phyloP scores from a whole-genome alignment of 768 basidiomycete species.

The Pleurotus ostreatus region DNA sequence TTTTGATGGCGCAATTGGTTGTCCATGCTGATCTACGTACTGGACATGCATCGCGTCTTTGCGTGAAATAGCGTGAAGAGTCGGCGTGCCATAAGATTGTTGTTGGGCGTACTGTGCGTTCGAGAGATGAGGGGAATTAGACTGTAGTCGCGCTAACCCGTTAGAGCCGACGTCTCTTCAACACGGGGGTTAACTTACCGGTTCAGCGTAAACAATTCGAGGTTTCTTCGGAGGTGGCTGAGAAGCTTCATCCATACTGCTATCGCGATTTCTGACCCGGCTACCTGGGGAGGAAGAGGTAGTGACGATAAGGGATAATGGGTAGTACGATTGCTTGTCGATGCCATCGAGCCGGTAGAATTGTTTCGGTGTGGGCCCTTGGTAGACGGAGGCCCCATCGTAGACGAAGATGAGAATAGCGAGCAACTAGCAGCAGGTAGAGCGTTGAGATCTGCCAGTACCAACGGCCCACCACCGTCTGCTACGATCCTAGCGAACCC shows the following conservation, averaged over 20 bases:
- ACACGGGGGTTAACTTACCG: too few relatives aligned
- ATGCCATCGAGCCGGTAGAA: conserved; percentile 16
- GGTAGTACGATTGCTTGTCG: neutral
- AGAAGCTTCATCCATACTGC: conserved; percentile 31
- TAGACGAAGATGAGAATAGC: neutral
- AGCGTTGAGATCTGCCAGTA: conserved; percentile 27
- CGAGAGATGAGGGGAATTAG: neutral
- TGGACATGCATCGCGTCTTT: neutral
- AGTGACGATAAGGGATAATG: conserved; percentile 28
- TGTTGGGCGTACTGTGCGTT: conserved; percentile 4
- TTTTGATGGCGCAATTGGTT: neutral
- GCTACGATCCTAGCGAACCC: conserved; percentile 41
- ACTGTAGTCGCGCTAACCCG: too few relatives aligned
- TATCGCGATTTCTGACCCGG: conserved; percentile 39
- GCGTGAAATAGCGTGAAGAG: neutral
- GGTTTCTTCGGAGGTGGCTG: conserved; percentile 50
- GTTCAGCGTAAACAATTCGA: conserved; percentile 14
- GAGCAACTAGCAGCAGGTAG: conserved; percentile 17
- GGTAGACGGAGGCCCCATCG: conserved; percentile 9
- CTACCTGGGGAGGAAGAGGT: conserved; percentile 34
- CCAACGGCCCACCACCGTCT: conserved; percentile 41
- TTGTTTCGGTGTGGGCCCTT: conserved; percentile 1
- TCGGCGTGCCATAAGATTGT: neutral
- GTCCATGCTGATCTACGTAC: neutral
- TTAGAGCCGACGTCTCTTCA: too few relatives aligned